A percentile compares a stretch with the other conserved stretches of the same genome.
These are phyloP conservation scores for Auricularia auricula-judae DNA, from an alignment of 768 basidiomycete species.

Conservation along the genomic window DNA sequence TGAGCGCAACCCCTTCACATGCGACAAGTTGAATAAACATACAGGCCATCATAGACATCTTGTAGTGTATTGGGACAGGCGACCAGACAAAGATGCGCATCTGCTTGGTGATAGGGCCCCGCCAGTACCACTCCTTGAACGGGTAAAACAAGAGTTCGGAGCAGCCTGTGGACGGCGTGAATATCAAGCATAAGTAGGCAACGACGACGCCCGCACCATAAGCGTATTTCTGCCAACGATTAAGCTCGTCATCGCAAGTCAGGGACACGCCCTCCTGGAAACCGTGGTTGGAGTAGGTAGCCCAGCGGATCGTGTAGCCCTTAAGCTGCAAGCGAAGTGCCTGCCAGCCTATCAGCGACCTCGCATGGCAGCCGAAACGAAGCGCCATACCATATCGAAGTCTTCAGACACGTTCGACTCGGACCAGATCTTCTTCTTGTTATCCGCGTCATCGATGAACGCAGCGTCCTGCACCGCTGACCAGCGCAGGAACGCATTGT, in stretches of 20 bases:
- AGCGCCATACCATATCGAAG: constrained; percentile 30
- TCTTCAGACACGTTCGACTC: constrained; percentile 59
- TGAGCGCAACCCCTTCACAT: neutral
- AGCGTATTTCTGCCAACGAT: constrained; percentile 85
- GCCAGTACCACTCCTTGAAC: constrained; percentile 59
- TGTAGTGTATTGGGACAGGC: constrained; percentile 68
- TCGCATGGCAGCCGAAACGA: neutral
- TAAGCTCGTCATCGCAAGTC: constrained; percentile 83
- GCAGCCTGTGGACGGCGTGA: neutral
- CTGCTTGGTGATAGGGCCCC: constrained; percentile 77
- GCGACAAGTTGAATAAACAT: neutral
- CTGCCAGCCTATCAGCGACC: constrained; percentile 8
- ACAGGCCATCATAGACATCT: constrained; percentile 53
- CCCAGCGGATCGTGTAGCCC: constrained; percentile 75
- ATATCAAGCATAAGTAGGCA: neutral
- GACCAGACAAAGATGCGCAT: constrained; percentile 71
- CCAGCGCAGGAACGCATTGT: constrained; percentile 65
- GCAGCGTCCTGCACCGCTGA: constrained; percentile 46
- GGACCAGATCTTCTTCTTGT: constrained; percentile 48
- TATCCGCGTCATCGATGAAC: constrained; percentile 40
- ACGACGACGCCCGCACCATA: constrained; percentile 28
- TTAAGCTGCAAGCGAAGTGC: constrained; percentile 47
- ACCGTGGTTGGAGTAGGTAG: constrained; percentile 71
- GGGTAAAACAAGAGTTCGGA: constrained; percentile 70
- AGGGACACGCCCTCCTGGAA: constrained; percentile 90